Evolutionary conservation across 2,329 filamentous ascomycete species (phyloP).

Genomic region (Trichoderma lentiforme): DNA sequence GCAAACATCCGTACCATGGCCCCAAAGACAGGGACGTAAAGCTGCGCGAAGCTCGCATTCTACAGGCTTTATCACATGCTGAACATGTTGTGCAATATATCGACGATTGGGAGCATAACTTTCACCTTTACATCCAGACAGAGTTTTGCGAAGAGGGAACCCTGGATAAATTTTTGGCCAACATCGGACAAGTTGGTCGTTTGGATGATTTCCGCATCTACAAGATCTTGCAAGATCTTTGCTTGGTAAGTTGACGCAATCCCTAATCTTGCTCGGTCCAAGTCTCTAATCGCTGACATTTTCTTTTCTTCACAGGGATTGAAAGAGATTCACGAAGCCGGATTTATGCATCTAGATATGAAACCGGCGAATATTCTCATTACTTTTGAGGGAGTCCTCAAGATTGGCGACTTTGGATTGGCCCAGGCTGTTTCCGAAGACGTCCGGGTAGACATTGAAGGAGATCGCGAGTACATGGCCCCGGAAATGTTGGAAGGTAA

Average conservation of each 20-base stretch:
- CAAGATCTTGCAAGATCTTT: constrained; percentile 90
- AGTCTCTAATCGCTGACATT: constrained; percentile 20
- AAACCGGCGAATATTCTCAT: constrained; percentile 85
- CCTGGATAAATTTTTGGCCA: constrained; percentile 78
- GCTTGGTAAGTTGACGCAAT: constrained; percentile 58
- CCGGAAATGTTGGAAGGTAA: constrained; percentile 85
- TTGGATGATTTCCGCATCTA: constrained; percentile 97
- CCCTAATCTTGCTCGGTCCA: background rate
- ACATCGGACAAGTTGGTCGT: constrained; percentile 77
- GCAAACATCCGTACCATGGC: constrained; percentile 74
- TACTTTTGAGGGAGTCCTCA: constrained; percentile 74
- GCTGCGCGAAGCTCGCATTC: constrained; percentile 76
- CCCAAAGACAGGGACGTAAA: constrained; percentile 77
- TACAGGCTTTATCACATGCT: constrained; percentile 72
- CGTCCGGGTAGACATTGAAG: constrained; percentile 79
- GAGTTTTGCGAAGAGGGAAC: constrained; percentile 96
- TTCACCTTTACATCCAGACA: constrained; percentile 91
- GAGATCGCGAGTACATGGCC: constrained; percentile 93
- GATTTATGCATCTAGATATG: constrained; percentile 80
- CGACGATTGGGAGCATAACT: constrained; percentile 82
- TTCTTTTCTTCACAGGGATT: constrained; percentile 59
- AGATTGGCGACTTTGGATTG: constrained; percentile 84
- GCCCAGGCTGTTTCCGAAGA: constrained; percentile 76
- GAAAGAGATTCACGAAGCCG: constrained; percentile 82
- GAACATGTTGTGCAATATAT: constrained; percentile 84